Evolutionary conservation across 306 rosid genomes (phyloP).

Genomic region (peach (Prunus persica)): Prunus_persica_NCBIv2 NC_034012.1:1378001-1378500

Average conservation of each 20-base stretch:
- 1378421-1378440: conserved; percentile 24
- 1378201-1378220: background rate
- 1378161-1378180: conserved; percentile 33
- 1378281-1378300: conserved; percentile 31
- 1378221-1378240: background rate
- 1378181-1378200: background rate
- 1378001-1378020: conserved; percentile 16
- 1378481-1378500: background rate
- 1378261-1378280: background rate
- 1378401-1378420: conserved; percentile 28
- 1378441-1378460: conserved; percentile 14
- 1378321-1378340: conserved; percentile 28
- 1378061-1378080: conserved; percentile 26
- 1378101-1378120: conserved; percentile 28
- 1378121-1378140: conserved; percentile 22
- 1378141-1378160: conserved; percentile 31
- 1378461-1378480: background rate
- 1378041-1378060: conserved; percentile 31
- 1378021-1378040: conserved; percentile 23
- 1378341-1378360: conserved; percentile 25
- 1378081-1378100: conserved; percentile 24
- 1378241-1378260: background rate
- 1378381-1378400: conserved; percentile 28
- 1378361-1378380: conserved; percentile 26
- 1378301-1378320: conserved; percentile 30